Percentiles rank a stretch among this genome's conserved stretches.
Evolutionary conservation across 768 basidiomycete species (phyloP).

Genomic region (Boletus huronensis): DNA sequence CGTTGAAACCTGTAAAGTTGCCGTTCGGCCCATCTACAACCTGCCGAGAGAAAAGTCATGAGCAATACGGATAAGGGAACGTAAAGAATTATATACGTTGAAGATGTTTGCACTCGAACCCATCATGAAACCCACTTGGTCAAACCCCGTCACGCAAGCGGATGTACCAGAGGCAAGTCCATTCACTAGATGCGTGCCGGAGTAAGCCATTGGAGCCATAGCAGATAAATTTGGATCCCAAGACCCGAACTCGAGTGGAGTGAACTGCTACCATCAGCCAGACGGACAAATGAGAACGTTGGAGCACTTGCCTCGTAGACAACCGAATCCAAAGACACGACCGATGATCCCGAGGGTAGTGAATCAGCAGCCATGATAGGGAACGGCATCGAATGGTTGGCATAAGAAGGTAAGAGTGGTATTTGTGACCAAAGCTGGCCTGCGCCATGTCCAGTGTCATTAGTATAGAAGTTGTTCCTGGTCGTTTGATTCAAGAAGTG

Average conservation of each 20-base stretch:
- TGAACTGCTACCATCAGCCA: constrained; percentile 39
- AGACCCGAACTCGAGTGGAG: constrained; percentile 66
- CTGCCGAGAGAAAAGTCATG: constrained; percentile 37
- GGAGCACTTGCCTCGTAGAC: constrained; percentile 53
- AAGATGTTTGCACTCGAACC: constrained; percentile 72
- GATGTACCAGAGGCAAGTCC: constrained; percentile 52
- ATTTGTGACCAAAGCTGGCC: constrained; percentile 67
- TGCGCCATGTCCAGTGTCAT: constrained; percentile 62
- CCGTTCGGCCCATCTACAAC: constrained; percentile 42
- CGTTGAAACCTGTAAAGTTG: constrained; percentile 28
- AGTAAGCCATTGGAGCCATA: constrained; percentile 58
- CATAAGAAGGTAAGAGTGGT: constrained; percentile 48
- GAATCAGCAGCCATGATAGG: constrained; percentile 65
- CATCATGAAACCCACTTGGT: constrained; percentile 71
- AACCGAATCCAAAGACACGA: constrained; percentile 38
- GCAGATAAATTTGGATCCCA: constrained; percentile 72
- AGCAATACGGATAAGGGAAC: neutral
- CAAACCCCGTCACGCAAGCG: constrained; percentile 70
- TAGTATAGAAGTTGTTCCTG: constrained; percentile 55
- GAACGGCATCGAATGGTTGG: constrained; percentile 52
- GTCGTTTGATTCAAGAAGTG: constrained; percentile 72
- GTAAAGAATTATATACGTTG: constrained; percentile 39
- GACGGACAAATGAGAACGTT: constrained; percentile 6
- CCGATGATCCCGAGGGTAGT: constrained; percentile 39
- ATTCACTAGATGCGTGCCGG: constrained; percentile 61